These are phyloP conservation scores for Polyrhizophydium stewartii DNA, from an alignment of 371 early-diverging fungal genomes.

Conservation along the genomic window DNA sequence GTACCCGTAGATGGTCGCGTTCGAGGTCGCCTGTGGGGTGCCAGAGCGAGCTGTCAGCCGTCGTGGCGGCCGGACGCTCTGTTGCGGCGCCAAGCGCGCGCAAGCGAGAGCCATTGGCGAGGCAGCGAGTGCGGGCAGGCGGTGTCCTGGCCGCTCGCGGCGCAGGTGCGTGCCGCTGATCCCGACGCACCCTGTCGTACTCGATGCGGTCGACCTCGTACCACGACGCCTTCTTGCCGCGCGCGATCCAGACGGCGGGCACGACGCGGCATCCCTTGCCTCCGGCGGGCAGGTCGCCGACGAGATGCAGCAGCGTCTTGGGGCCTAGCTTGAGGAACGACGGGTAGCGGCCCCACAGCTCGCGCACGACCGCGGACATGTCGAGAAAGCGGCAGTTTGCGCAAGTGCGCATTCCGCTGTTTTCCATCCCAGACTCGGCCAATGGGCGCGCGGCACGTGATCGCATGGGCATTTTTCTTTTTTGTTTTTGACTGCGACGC, in stretches of 20 bases:
- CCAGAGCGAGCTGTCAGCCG: too few species aligned
- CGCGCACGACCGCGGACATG: neutral
- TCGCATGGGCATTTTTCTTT: neutral
- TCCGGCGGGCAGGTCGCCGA: neutral
- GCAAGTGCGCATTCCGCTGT: too few species aligned
- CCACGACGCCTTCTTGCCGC: neutral
- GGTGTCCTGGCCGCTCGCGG: too few species aligned
- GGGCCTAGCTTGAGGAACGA: neutral
- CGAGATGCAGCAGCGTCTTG: neutral
- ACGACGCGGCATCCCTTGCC: neutral
- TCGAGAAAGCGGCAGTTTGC: neutral
- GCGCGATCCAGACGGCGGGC: neutral
- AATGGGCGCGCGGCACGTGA: too few species aligned
- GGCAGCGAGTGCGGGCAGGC: too few species aligned
- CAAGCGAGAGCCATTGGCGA: too few species aligned
- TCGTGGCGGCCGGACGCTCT: too few species aligned
- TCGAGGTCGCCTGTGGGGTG: neutral
- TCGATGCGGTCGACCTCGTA: slow-evolving; percentile 1
- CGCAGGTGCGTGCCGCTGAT: too few species aligned
- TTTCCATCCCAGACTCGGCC: too few species aligned
- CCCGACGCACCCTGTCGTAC: neutral
- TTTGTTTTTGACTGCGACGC: neutral
- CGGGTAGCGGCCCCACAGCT: neutral
- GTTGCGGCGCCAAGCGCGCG: too few species aligned
- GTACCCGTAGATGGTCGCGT: neutral